Evolutionary conservation across 1,284 basidiomycete genomes (phyloP), one percentile per base, ranked within the genome.

Genomic region (Puccinia triticina): DNA sequence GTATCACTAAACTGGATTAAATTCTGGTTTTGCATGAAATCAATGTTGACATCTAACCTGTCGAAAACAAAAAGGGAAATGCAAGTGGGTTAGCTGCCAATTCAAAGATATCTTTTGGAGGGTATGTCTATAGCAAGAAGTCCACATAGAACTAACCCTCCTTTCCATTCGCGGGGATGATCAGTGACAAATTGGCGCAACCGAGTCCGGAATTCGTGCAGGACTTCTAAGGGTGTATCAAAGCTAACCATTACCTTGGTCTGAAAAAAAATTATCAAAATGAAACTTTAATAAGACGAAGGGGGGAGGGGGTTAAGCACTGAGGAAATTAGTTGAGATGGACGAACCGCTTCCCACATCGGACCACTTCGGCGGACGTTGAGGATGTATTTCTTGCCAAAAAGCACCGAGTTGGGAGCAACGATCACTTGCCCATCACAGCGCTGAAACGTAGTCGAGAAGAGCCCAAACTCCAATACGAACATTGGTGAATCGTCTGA

Each of bases 261-360:
- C 79, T 83, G 71, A 34, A 43, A 3, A 40, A 53, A 78, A 34
- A n/a, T n/a, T n/a, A n/a, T n/a, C 2, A 64, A 67, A 69, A n/a
- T 4, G 23, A 43, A 79, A 40, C 23, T 23, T 69, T 16, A 26
- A 12, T 40, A 43, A n/a, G 57, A 77, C 14, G 37, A 76, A 21
- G 23, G 59, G 37, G 3, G 37, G 61, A 21, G 23, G 59, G 37
- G 3, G 2, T 23, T 8, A 32, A 59, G 14, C 26, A 57, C 18
- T 53, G 40, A 29, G 11, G 26, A 66, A 53, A 18, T 29, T 12
- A 46, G 34, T 48, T 34, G 21, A 34, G 14, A 67, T 34, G 32
- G 8, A 93, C 92, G 93, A 2, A 92, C 93, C 1, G 90, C 90
- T 87, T 94, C 93, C 92, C 92, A 94, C 91, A 92, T 92, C 74